These are phyloP conservation scores for Heterobasidion parviporum DNA, from an alignment of 1,284 basidiomycete genomes.

Conservation along the genomic window DNA sequence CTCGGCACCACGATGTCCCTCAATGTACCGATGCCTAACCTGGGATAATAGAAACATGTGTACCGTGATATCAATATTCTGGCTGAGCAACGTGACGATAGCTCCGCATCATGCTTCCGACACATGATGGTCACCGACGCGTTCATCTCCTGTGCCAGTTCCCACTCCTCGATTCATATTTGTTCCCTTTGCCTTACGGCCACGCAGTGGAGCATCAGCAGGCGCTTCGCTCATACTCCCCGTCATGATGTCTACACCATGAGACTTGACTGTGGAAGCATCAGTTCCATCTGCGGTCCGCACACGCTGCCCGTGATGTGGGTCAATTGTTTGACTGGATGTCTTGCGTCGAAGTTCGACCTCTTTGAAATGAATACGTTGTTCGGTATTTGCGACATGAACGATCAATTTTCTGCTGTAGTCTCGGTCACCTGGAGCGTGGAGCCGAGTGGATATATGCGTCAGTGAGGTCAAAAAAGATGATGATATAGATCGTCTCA, in stretches of 20 bases:
- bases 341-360: slow-evolving; percentile 30
- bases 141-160: neutral
- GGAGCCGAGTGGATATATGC: neutral
- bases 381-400: slow-evolving; percentile 50
- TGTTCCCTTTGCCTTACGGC: neutral
- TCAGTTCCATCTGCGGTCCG: neutral
- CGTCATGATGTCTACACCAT: neutral
- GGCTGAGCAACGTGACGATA: no score
- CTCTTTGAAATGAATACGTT: slow-evolving; percentile 57
- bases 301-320: neutral
- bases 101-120: no score
- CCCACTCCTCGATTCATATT: neutral
- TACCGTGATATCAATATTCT: no score
- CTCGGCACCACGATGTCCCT: no score
- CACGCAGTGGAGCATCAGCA: neutral
- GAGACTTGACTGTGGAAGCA: neutral
- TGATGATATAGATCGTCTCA: neutral
- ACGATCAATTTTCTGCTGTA: slow-evolving; percentile 37
- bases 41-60: no score
- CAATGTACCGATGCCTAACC: no score
- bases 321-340: neutral
- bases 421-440: slow-evolving; percentile 30
- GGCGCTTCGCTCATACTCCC: neutral
- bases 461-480: neutral
- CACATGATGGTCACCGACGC: neutral